Conservation (phyloP, 2,329 filamentous ascomycete species). For the Fusarium nanum region DNA sequence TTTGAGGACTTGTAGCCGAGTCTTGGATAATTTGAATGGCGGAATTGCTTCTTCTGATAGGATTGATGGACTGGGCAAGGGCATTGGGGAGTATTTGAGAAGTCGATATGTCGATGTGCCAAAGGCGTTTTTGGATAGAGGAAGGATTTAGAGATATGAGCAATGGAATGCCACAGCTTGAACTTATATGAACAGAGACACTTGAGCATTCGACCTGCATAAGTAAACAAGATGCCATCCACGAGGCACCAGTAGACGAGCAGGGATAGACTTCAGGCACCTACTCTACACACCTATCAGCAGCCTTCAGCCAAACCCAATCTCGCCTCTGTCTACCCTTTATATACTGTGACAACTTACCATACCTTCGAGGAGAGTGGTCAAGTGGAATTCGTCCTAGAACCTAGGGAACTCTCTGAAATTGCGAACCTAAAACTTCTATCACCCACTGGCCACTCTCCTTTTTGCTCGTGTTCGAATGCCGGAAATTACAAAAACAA, state of each 20-base stretch:
- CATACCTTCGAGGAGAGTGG: background rate
- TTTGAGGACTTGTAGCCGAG: slow-evolving; percentile 27
- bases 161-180: background rate
- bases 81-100: slow-evolving; percentile 58
- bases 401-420: background rate
- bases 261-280: background rate
- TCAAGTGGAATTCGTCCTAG: background rate
- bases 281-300: background rate
- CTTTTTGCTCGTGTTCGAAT: background rate
- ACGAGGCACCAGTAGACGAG: background rate
- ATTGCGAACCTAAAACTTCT: background rate
- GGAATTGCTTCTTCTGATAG: slow-evolving; percentile 56
- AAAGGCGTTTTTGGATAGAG: slow-evolving; percentile 56
- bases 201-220: background rate
- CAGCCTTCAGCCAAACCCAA: background rate
- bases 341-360: background rate
- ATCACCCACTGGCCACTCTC: background rate
- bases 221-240: background rate
- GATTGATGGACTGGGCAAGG: slow-evolving; percentile 61
- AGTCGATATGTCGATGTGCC: slow-evolving; percentile 59
- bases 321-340: background rate
- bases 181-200: background rate
- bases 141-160: slow-evolving; percentile 43
- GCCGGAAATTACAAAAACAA: background rate
- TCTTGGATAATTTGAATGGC: slow-evolving; percentile 60